Base-by-base conservation (phyloP, 1,284 basidiomycete genomes). In the Ganoderma resinaceum region DNA sequence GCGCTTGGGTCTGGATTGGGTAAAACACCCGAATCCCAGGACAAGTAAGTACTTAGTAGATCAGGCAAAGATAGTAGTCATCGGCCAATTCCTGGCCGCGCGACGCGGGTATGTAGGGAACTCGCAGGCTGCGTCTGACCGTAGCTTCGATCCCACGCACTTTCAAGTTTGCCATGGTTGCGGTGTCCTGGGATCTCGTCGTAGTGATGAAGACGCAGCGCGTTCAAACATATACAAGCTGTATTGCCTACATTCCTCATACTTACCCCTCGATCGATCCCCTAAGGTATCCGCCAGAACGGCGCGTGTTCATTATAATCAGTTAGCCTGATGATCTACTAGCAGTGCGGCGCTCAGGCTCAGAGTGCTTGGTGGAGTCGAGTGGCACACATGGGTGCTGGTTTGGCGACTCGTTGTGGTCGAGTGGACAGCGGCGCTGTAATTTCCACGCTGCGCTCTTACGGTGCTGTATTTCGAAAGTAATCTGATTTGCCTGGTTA, bases 401-500 rank as follows among this genome's bases (percentile, higher is more conserved):
- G 11, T 23, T 49, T 11, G 46, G 12, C 23, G 23, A 23, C 11
- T 49, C 14, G 46, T 12, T 12, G 8, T 3, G 46, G 46, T 5
- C 20, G 23, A 49, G 46, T 14, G 11, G 11, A 11, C 46, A 49
- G 46, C 46, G 46, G 46, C 26, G 46, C 46, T 49, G 23, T 5
- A 49, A 49, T 26, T 26, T 49, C 46, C 23, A 26, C 23, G 23
- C 23, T 49, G 23, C 46, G 46, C 12, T 33, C 2, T 2, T 26
- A 7, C 46, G 4, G 29, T 23, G 8, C 31, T 18, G 20, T n/a
- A 20, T 58, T 31, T 58, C 55, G 55, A 20, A 37, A 33, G 9
- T 58, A n/a, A 33, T 58, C 18, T 31, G 18, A 58, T 37, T 58
- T 58, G 55, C 55, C 55, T 37, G n/a, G 33, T 58, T 58, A 16